Evolutionary conservation across 2,329 filamentous ascomycete species (phyloP).

Genomic region (Waltergamsia citrina): DNA sequence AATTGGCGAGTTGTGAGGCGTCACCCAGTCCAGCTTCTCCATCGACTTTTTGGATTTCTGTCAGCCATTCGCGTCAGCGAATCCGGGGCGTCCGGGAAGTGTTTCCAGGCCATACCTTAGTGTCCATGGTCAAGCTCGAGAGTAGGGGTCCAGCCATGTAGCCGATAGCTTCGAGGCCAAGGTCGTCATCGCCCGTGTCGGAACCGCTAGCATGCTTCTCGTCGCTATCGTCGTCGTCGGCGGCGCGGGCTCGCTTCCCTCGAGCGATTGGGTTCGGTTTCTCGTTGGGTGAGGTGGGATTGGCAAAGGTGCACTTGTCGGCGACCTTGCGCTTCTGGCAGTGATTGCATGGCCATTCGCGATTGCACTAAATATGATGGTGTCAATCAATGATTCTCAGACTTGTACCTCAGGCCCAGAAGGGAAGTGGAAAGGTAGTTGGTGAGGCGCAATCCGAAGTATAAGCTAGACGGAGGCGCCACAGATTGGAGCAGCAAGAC

Average conservation of each 20-base stretch:
- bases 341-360: slow-evolving; percentile 21
- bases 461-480: no score
- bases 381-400: not conserved
- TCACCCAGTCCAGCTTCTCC: slow-evolving; percentile 3
- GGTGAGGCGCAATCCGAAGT: slow-evolving; percentile 1
- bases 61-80: slow-evolving; percentile 1
- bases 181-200: slow-evolving; percentile 1
- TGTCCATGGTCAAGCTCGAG: slow-evolving; percentile 1
- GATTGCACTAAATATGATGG: slow-evolving; percentile 14
- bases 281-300: slow-evolving; percentile 4
- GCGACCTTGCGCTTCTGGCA: slow-evolving; percentile 19
- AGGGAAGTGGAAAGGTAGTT: no score
- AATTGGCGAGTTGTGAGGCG: slow-evolving; percentile 6
- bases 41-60: slow-evolving; percentile 2
- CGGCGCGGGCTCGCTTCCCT: slow-evolving; percentile 4
- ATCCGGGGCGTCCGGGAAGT: not conserved
- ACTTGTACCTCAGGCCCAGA: not conserved
- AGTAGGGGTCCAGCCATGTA: slow-evolving; percentile 5
- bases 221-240: slow-evolving; percentile 4
- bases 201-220: not conserved
- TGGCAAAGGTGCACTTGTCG: slow-evolving; percentile 16
- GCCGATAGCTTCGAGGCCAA: slow-evolving; percentile 4
- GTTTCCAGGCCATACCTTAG: not conserved
- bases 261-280: not conserved
- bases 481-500: slow-evolving; percentile 4